Percentiles rank a stretch among this genome's conserved stretches.
phyloP scores from a whole-genome alignment of 2,329 filamentous ascomycete genomes.

The Aspergillus vadensis region DNA sequence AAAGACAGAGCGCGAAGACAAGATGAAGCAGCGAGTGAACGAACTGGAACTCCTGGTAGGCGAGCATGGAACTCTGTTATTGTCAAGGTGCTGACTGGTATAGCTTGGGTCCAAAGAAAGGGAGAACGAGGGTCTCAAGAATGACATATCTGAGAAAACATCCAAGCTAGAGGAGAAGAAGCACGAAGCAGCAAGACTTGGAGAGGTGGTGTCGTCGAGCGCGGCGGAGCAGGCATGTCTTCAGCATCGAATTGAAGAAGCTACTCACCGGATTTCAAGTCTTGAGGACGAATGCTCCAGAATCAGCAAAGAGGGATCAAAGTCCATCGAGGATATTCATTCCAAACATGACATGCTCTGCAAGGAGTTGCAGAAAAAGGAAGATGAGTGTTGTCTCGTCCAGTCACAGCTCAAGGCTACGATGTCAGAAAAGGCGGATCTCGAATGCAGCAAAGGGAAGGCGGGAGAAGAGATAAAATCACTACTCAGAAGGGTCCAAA shows the following conservation, averaged over 20 bases:
- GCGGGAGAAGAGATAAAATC: constrained; percentile 28
- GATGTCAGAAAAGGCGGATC: constrained; percentile 16
- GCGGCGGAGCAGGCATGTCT: constrained; percentile 21
- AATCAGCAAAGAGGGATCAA: constrained; percentile 8
- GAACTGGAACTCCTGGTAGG: constrained; percentile 25
- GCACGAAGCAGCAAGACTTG: constrained; percentile 24
- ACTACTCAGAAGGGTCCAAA: constrained; percentile 28
- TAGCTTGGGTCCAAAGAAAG: constrained; percentile 26
- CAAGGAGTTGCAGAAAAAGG: constrained; percentile 24
- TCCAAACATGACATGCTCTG: constrained; percentile 20
- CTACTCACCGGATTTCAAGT: constrained; percentile 21
- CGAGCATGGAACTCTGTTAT: not conserved
- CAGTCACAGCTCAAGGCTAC: constrained; percentile 16
- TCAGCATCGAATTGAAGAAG: constrained; percentile 23
- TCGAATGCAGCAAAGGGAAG: constrained; percentile 26
- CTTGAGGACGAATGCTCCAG: constrained; percentile 23
- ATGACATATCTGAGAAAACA: constrained; percentile 15
- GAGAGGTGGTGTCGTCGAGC: constrained; percentile 22
- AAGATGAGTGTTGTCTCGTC: constrained; percentile 30
- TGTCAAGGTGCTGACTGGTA: constrained; percentile 16
- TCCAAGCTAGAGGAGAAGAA: constrained; percentile 18
- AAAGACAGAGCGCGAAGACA: not conserved
- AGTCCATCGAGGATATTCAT: constrained; percentile 14
- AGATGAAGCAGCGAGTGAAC: constrained; percentile 7
- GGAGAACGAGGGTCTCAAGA: constrained; percentile 23